phyloP scores from a whole-genome alignment of 176 grass and related monocot genomes.

The Melocanna baccifera region DNA sequence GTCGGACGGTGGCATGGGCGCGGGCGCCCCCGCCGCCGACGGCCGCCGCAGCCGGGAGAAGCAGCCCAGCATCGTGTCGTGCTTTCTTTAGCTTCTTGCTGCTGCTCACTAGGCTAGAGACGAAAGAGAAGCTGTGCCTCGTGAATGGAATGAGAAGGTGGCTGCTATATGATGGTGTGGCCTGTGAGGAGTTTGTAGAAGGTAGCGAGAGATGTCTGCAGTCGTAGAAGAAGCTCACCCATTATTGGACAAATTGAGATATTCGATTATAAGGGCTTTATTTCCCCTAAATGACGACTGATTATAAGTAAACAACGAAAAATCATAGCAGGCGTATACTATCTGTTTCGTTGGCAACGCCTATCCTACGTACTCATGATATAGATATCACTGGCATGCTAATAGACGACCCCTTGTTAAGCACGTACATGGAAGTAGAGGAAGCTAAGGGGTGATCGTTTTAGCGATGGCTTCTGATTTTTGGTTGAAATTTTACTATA shows the following conservation, averaged over 20 bases:
- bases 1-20: constrained; percentile 22
- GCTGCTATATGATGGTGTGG: constrained; percentile 12
- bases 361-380: too few relatives aligned
- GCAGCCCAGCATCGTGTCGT: constrained; percentile 61
- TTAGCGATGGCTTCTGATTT: too few relatives aligned
- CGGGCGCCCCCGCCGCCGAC: constrained; percentile 12
- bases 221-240: constrained; percentile 14
- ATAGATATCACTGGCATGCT: too few relatives aligned
- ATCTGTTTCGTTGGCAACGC: too few relatives aligned
- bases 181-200: constrained; percentile 21
- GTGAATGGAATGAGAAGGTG: constrained; percentile 19
- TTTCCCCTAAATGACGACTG: neutral
- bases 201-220: neutral
- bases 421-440: too few relatives aligned
- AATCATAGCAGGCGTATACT: too few relatives aligned
- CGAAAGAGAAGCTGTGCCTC: neutral
- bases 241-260: constrained; percentile 20
- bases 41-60: constrained; percentile 72
- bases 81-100: neutral
- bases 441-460: too few relatives aligned
- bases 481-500: too few relatives aligned
- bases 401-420: neutral
- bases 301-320: neutral
- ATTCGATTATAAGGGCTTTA: neutral
- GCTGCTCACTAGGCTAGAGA: neutral